Conservation (phyloP, 2,329 filamentous ascomycete genomes). For the Tolypocladium guangdongense region DNA sequence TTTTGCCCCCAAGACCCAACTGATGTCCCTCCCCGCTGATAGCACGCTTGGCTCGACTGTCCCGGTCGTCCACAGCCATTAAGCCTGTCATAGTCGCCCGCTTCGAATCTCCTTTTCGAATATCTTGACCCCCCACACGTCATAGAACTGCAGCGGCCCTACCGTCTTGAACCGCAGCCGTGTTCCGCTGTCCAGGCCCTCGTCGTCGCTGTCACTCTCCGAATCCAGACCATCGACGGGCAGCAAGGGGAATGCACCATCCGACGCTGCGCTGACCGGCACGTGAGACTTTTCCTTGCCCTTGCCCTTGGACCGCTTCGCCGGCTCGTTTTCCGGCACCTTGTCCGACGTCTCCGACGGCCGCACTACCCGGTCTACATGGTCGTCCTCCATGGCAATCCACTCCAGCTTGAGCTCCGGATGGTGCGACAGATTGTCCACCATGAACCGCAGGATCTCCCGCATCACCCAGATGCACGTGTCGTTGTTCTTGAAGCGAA, state of each 20-base stretch:
- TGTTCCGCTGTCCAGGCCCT: conserved; percentile 17
- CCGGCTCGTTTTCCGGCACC: conserved; percentile 16
- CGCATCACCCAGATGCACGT: conserved; percentile 44
- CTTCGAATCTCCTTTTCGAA: conserved; percentile 46
- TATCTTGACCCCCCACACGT: conserved; percentile 39
- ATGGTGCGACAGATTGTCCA: conserved; percentile 46
- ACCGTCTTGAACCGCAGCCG: conserved; percentile 24
- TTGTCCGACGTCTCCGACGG: conserved; percentile 17
- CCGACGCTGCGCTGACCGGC: conserved; percentile 3
- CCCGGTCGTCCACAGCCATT: no score
- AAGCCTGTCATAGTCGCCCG: conserved; percentile 18
- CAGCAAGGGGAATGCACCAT: conserved; percentile 15
- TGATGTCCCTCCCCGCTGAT: not conserved
- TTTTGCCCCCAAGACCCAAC: not conserved
- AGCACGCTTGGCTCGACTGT: not conserved
- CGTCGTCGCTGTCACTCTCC: conserved; percentile 24
- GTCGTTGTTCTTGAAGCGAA: conserved; percentile 43
- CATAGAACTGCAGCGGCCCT: conserved; percentile 26
- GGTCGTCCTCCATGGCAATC: conserved; percentile 42
- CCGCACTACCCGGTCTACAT: conserved; percentile 37
- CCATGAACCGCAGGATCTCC: conserved; percentile 46
- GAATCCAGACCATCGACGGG: conserved; percentile 16
- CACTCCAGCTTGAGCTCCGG: conserved; percentile 46
- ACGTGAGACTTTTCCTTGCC: conserved; percentile 16
- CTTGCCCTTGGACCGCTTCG: conserved; percentile 24